Conservation (phyloP, 2,329 filamentous ascomycete genomes). For the Fusarium sp. region DNA sequence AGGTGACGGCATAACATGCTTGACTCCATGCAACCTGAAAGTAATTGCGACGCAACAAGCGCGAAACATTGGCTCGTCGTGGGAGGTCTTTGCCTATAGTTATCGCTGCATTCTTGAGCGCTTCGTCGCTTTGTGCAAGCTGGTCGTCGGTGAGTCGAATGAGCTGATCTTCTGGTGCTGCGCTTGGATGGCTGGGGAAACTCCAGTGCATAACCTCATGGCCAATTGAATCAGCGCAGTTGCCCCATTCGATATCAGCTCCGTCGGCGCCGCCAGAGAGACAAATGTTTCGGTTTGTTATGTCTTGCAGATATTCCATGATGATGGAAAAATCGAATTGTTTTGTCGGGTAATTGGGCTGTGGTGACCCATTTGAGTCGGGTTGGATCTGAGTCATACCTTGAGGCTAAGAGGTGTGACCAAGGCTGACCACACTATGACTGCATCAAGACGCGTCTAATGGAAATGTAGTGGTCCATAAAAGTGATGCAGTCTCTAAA, state of each 20-base stretch:
- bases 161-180: background rate
- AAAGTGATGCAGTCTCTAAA: background rate
- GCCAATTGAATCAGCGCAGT: background rate
- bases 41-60: slow-evolving; percentile 1
- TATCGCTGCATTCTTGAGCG: background rate
- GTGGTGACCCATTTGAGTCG: background rate
- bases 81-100: background rate
- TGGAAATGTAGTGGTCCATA: background rate
- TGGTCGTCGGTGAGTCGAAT: slow-evolving; percentile 2
- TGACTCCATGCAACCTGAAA: background rate
- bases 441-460: background rate
- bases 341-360: background rate
- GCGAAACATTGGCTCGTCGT: background rate
- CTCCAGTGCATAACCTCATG: slow-evolving; percentile 7
- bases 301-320: background rate
- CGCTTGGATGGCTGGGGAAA: background rate
- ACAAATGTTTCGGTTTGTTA: background rate
- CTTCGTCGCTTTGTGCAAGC: background rate
- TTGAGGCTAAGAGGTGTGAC: no score
- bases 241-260: slow-evolving; percentile 5
- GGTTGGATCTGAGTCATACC: background rate
- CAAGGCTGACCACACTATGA: no score
- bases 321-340: background rate
- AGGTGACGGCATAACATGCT: slow-evolving; percentile 3
- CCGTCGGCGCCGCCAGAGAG: slow-evolving; percentile 8